Evolutionary conservation across 192 early-diverging fungal genomes (phyloP).

Genomic region (Coemansia reversa): DNA sequence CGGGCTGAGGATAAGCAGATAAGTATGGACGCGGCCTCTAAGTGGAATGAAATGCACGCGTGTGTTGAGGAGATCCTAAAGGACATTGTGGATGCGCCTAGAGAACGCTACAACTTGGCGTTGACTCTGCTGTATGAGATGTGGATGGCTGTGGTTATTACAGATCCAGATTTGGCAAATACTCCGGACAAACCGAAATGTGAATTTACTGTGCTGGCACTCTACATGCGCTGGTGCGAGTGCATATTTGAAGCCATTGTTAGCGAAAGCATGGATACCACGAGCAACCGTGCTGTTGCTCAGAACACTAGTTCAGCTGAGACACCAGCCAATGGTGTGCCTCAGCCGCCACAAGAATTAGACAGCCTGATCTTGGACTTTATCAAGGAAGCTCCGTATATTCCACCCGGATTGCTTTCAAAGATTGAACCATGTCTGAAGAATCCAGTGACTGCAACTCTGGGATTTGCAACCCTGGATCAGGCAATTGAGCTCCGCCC

Average conservation of each 20-base stretch:
- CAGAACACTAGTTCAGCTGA: too few species aligned
- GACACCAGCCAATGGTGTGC: neutral
- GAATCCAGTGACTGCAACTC: slow-evolving; percentile 18
- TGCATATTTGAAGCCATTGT: slow-evolving; percentile 40
- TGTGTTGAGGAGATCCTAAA: slow-evolving; percentile 30
- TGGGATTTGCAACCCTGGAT: slow-evolving; percentile 38
- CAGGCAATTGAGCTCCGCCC: slow-evolving; percentile 48
- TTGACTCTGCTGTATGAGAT: slow-evolving; percentile 45
- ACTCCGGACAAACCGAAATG: neutral
- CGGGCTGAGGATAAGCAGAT: neutral
- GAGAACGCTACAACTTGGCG: slow-evolving; percentile 32
- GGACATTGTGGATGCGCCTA: slow-evolving; percentile 26
- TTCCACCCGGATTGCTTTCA: slow-evolving; percentile 8
- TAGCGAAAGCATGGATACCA: slow-evolving; percentile 15
- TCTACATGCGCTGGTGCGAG: slow-evolving; percentile 47
- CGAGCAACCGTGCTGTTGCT: neutral
- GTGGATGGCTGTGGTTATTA: slow-evolving; percentile 44
- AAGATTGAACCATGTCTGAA: slow-evolving; percentile 31
- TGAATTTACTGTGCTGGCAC: slow-evolving; percentile 22
- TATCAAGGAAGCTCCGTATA: slow-evolving; percentile 36
- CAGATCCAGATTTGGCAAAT: slow-evolving; percentile 29
- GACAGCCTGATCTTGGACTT: slow-evolving; percentile 34
- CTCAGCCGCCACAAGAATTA: slow-evolving; percentile 6
- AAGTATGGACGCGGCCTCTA: neutral
- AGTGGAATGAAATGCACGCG: slow-evolving; percentile 25